A percentile compares a stretch with the other conserved stretches of the same genome.
Conservation (phyloP, 208 protist genomes). For the Dictyostelium gargantuum region DNA sequence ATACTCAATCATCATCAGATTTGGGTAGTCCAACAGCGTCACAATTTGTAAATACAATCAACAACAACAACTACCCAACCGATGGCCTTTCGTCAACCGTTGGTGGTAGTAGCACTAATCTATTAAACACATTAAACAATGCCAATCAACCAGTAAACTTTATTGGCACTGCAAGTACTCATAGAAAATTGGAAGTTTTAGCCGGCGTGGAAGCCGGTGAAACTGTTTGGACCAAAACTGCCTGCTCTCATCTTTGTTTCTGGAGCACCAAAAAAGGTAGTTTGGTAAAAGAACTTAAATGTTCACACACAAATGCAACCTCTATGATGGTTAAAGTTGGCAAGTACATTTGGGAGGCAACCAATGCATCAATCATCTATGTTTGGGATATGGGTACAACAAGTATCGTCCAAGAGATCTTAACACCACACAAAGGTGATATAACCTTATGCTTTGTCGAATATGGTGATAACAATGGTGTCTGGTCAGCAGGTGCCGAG, state of each 20-base stretch:
- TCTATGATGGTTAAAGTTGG: constrained; percentile 14
- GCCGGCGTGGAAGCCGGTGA: constrained; percentile 35
- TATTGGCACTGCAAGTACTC: neutral
- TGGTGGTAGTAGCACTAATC: neutral
- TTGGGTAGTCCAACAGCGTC: neutral
- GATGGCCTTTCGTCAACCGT: neutral
- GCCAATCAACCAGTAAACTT: constrained; percentile 13
- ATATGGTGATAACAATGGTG: neutral
- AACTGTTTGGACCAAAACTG: constrained; percentile 36
- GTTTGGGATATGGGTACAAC: constrained; percentile 57
- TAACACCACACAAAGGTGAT: neutral
- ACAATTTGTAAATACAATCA: neutral
- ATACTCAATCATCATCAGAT: neutral
- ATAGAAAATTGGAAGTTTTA: constrained; percentile 38
- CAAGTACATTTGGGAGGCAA: constrained; percentile 29
- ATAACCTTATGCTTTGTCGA: neutral
- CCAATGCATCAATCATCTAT: neutral
- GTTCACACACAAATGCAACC: neutral
- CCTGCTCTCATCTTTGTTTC: neutral
- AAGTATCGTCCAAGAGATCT: neutral
- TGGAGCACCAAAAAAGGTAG: constrained; percentile 43
- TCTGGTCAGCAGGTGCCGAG: neutral
- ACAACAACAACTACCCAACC: neutral
- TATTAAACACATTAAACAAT: neutral
- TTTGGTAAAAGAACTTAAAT: neutral